Evolutionary conservation across 495 filamentous ascomycete genomes (phyloP).

Genomic region (Extremus antarcticus): DNA sequence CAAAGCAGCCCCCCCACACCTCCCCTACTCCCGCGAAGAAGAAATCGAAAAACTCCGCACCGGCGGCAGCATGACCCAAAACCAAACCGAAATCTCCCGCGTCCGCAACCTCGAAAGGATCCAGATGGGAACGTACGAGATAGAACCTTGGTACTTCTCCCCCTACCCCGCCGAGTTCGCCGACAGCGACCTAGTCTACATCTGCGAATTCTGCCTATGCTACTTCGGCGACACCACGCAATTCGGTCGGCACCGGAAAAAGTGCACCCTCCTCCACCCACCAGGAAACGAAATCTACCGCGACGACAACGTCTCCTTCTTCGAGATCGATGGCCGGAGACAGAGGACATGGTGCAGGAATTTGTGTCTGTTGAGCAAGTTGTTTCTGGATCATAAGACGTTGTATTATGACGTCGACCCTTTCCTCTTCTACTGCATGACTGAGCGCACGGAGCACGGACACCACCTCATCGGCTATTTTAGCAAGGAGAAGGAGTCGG

Average conservation of each 20-base stretch:
- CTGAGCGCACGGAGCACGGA: constrained; percentile 68
- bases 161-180: constrained; percentile 85
- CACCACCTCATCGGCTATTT: constrained; percentile 95
- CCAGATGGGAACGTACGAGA: constrained; percentile 83
- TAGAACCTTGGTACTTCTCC: constrained; percentile 98
- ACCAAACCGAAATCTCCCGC: constrained; percentile 90
- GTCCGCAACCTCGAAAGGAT: constrained; percentile 87
- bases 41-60: constrained; percentile 94
- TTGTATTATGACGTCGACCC: constrained; percentile 99
- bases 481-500: constrained; percentile 94
- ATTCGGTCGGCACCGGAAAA: constrained; percentile 74
- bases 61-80: constrained; percentile 94
- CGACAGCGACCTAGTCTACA: constrained; percentile 79
- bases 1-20: constrained; percentile 38
- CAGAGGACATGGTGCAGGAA: constrained; percentile 97
- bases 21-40: constrained; percentile 68
- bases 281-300: constrained; percentile 98
- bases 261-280: constrained; percentile 85
- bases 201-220: constrained; percentile 92
- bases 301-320: constrained; percentile 88
- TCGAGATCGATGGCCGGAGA: constrained; percentile 91
- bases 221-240: constrained; percentile 73
- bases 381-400: constrained; percentile 97
- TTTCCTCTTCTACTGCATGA: constrained; percentile 98
- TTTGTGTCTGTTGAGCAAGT: constrained; percentile 82